Conservation (phyloP, 2,329 filamentous ascomycete genomes). For the Exophiala sp. region DNA sequence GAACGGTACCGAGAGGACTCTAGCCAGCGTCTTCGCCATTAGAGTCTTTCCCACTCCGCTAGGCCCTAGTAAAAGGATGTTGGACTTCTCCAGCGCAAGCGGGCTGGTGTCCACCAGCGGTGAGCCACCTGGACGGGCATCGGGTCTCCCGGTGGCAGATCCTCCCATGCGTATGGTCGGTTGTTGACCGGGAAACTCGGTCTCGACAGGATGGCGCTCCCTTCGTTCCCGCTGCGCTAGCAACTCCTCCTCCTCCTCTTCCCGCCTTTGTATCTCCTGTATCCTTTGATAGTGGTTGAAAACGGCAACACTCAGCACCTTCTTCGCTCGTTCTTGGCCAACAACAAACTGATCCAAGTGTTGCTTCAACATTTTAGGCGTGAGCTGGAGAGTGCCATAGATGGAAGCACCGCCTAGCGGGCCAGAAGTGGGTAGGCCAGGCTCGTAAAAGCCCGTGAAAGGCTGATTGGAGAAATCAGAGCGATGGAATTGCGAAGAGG, state of each 20-base stretch:
- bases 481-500: constrained; percentile 50
- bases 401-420: constrained; percentile 56
- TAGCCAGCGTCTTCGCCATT: constrained; percentile 81
- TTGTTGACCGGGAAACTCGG: constrained; percentile 59
- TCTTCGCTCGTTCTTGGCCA: constrained; percentile 86
- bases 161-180: constrained; percentile 41
- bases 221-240: constrained; percentile 65
- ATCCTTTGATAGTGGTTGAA: constrained; percentile 96
- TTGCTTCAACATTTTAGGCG: constrained; percentile 67
- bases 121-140: constrained; percentile 30
- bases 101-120: constrained; percentile 51
- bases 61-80: constrained; percentile 81
- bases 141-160: constrained; percentile 29
- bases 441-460: constrained; percentile 58
- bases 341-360: constrained; percentile 95
- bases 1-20: constrained; percentile 90
- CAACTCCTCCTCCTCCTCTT: constrained; percentile 71
- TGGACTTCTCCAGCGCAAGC: constrained; percentile 88
- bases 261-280: constrained; percentile 65
- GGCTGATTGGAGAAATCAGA: constrained; percentile 59
- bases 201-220: constrained; percentile 73
- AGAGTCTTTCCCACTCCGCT: constrained; percentile 96
- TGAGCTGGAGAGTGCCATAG: constrained; percentile 54
- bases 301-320: constrained; percentile 83
- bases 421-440: constrained; percentile 55